phyloP scores from a whole-genome alignment of 1,284 basidiomycete genomes.

The Ustilago shanxiensis region DNA sequence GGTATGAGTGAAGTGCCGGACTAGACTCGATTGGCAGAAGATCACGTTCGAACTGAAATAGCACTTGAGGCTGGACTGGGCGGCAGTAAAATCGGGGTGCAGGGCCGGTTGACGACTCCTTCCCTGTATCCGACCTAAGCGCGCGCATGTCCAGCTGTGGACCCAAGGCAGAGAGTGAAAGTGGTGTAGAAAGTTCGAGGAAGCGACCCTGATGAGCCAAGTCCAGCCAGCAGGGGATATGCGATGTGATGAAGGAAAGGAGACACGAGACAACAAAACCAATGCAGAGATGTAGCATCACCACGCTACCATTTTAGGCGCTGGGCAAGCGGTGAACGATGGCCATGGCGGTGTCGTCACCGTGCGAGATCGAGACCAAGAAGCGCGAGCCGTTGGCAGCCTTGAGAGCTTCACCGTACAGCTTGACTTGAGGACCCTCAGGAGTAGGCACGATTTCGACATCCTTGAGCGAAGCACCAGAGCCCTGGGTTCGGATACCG shows the following conservation, averaged over 20 bases:
- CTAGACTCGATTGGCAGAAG: background rate
- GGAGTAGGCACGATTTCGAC: conserved; percentile 88
- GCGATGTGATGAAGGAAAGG: conserved; percentile 11
- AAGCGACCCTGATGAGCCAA: background rate
- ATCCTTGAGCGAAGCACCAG: conserved; percentile 91
- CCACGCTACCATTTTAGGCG: conserved; percentile 20
- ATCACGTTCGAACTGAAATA: conserved; percentile 11
- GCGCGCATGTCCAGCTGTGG: conserved; percentile 43
- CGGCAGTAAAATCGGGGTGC: conserved; percentile 21
- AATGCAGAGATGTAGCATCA: conserved; percentile 1
- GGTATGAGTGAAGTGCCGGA: conserved; percentile 16
- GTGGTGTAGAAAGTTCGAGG: conserved; percentile 1
- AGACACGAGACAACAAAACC: background rate
- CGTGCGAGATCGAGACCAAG: conserved; percentile 88
- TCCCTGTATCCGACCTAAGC: conserved; percentile 23
- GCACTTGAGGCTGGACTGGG: conserved; percentile 33
- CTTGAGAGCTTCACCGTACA: conserved; percentile 69
- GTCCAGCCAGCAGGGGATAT: conserved; percentile 10
- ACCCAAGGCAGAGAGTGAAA: conserved; percentile 21
- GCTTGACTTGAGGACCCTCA: conserved; percentile 81
- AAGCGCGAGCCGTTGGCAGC: conserved; percentile 79
- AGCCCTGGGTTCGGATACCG: conserved; percentile 88
- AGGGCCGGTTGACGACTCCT: conserved; percentile 55
- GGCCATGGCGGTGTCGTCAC: conserved; percentile 66
- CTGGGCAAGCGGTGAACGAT: conserved; percentile 60